A percentile compares a stretch with the other conserved stretches of the same genome.
These are phyloP conservation scores for Zizania latifolia DNA, from an alignment of 176 grass and related monocot species.

Conservation along the genomic window DNA sequence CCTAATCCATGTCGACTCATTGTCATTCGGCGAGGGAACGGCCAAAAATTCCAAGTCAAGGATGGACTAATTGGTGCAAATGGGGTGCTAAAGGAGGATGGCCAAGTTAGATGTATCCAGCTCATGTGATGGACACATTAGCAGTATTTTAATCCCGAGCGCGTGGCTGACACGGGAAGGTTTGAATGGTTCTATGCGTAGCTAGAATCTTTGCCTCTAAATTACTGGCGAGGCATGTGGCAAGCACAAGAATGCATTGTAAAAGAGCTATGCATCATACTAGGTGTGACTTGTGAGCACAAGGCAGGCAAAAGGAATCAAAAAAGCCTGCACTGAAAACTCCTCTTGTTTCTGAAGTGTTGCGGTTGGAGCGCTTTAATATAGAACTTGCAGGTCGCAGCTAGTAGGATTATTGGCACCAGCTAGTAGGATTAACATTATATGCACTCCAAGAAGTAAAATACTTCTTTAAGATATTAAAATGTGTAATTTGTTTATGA, in stretches of 20 bases:
- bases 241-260: not conserved
- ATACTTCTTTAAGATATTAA: too few species aligned
- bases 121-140: conserved; percentile 25
- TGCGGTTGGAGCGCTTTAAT: not conserved
- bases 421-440: not conserved
- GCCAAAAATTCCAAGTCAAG: conserved; percentile 20
- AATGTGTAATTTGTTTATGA: too few species aligned
- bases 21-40: not conserved
- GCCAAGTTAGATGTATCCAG: conserved; percentile 38
- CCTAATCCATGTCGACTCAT: conserved; percentile 11
- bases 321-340: not conserved
- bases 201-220: conserved; percentile 21
- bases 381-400: not conserved
- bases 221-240: conserved; percentile 14
- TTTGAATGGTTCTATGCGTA: conserved; percentile 5
- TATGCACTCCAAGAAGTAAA: not conserved
- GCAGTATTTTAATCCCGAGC: conserved; percentile 27
- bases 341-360: not conserved
- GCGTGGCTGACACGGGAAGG: conserved; percentile 34
- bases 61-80: conserved; percentile 12
- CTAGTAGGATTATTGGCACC: too few species aligned
- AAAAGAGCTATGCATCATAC: not conserved
- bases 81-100: not conserved
- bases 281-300: not conserved
- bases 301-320: conserved; percentile 8